Percentiles rank a stretch among this genome's conserved stretches.
These are phyloP conservation scores for Lantana camara DNA, from an alignment of 257 asterid genomes.

Conservation along the genomic window DNA sequence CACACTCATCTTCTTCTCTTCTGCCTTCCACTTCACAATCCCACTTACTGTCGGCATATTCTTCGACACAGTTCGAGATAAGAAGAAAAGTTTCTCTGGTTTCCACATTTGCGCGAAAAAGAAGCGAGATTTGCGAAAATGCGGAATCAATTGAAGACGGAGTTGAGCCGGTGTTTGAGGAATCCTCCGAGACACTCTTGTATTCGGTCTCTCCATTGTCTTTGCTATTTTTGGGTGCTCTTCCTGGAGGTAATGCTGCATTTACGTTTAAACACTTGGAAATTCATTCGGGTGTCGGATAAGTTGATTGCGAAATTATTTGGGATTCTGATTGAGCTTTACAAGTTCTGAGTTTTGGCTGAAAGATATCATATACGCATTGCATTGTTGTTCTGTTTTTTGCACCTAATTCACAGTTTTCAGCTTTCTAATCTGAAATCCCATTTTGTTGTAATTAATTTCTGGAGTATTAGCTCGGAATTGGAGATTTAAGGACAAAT, in stretches of 20 bases:
- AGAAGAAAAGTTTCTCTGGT: constrained; percentile 21
- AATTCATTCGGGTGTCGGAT: background rate
- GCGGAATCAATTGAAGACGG: constrained; percentile 30
- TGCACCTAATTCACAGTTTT: background rate
- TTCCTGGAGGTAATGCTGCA: constrained; percentile 75
- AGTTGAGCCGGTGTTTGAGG: constrained; percentile 22
- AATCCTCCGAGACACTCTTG: constrained; percentile 44
- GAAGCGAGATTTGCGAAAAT: constrained; percentile 22
- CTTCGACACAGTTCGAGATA: constrained; percentile 15
- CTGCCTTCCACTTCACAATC: constrained; percentile 28
- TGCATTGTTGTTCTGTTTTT: background rate
- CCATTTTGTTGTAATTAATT: too few relatives aligned
- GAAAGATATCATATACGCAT: background rate
- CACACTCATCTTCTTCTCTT: constrained; percentile 34
- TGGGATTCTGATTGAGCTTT: background rate
- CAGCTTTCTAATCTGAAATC: background rate
- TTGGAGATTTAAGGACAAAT: background rate
- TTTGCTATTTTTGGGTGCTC: constrained; percentile 60
- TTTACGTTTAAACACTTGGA: background rate
- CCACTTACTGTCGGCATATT: constrained; percentile 16
- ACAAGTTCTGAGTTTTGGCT: too few relatives aligned
- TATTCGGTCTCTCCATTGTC: constrained; percentile 63
- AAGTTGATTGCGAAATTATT: too few relatives aligned
- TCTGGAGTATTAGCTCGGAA: too few relatives aligned
- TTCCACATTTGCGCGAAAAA: constrained; percentile 35